Evolutionary conservation across 768 basidiomycete genomes (phyloP).

Genomic region (Fibroporia radiculosa): DNA sequence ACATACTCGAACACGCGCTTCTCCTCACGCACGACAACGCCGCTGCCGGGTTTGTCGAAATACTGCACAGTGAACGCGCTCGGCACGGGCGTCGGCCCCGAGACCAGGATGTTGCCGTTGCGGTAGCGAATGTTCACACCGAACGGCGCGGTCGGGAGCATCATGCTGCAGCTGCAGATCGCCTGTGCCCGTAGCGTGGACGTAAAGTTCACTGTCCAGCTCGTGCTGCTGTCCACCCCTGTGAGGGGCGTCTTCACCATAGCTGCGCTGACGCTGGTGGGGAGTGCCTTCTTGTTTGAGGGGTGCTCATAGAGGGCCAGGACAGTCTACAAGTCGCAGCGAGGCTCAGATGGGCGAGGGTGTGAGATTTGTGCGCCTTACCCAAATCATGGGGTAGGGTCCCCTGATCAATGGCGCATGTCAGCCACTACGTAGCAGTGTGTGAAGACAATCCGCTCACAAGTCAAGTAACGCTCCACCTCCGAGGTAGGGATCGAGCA

Average conservation of each 20-base stretch:
- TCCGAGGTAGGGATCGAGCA: constrained; percentile 71
- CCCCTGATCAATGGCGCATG: constrained; percentile 36
- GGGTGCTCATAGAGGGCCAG: constrained; percentile 75
- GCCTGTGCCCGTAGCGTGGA: constrained; percentile 64
- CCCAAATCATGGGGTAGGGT: constrained; percentile 80
- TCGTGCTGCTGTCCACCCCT: constrained; percentile 71
- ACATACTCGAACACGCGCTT: constrained; percentile 46
- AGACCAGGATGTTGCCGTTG: constrained; percentile 58
- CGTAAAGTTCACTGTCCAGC: constrained; percentile 66
- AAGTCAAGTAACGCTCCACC: constrained; percentile 82
- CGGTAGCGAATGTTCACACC: constrained; percentile 70
- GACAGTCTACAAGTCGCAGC: constrained; percentile 67
- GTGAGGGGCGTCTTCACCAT: constrained; percentile 77
- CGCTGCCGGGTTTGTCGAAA: constrained; percentile 39
- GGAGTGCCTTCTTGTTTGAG: constrained; percentile 50
- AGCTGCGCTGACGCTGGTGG: constrained; percentile 50
- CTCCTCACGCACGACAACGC: constrained; percentile 45
- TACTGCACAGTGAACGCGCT: constrained; percentile 60
- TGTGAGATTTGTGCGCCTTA: constrained; percentile 25
- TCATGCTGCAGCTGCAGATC: constrained; percentile 63
- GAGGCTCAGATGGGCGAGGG: not conserved
- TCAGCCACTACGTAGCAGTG: not conserved
- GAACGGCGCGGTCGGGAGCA: constrained; percentile 34
- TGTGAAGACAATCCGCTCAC: constrained; percentile 35
- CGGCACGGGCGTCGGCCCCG: constrained; percentile 59